phyloP scores from a whole-genome alignment of 2,329 filamentous ascomycete species.

The Talaromyces funiculosus region DNA sequence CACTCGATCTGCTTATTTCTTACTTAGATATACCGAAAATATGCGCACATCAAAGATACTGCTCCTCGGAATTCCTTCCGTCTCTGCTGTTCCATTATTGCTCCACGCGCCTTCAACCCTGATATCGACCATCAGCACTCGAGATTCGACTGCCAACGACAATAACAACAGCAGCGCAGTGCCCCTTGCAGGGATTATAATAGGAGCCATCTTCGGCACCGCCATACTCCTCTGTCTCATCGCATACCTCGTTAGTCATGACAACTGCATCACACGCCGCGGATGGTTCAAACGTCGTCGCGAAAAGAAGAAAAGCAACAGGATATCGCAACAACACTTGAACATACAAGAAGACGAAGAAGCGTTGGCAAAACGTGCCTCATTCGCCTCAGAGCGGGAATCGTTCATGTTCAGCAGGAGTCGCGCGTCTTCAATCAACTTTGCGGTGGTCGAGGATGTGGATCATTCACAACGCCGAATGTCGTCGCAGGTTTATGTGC shows the following conservation, averaged over 20 bases:
- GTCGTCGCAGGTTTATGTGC: slow-evolving; percentile 12
- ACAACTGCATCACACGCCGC: slow-evolving; percentile 12
- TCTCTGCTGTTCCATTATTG: background rate
- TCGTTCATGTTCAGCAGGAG: slow-evolving; percentile 27
- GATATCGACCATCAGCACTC: background rate
- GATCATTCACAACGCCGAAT: slow-evolving; percentile 3
- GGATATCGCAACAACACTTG: background rate
- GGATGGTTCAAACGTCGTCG: slow-evolving; percentile 11
- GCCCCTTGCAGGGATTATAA: slow-evolving; percentile 8
- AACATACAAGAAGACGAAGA: slow-evolving; percentile 9
- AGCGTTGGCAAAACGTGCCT: slow-evolving; percentile 13
- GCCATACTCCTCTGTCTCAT: background rate
- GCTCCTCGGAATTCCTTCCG: background rate
- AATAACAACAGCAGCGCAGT: background rate
- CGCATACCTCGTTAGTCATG: slow-evolving; percentile 8
- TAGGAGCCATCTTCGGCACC: slow-evolving; percentile 2
- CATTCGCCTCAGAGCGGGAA: slow-evolving; percentile 20
- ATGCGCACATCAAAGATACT: background rate
- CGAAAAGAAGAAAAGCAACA: background rate
- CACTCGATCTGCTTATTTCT: background rate
- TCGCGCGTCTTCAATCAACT: slow-evolving; percentile 22
- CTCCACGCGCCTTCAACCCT: background rate
- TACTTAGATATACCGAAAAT: background rate
- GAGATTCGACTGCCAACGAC: background rate
- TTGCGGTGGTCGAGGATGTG: slow-evolving; percentile 18